Evolutionary conservation across 2,329 filamentous ascomycete genomes (phyloP).

Genomic region (Exophiala oligosperma): DNA sequence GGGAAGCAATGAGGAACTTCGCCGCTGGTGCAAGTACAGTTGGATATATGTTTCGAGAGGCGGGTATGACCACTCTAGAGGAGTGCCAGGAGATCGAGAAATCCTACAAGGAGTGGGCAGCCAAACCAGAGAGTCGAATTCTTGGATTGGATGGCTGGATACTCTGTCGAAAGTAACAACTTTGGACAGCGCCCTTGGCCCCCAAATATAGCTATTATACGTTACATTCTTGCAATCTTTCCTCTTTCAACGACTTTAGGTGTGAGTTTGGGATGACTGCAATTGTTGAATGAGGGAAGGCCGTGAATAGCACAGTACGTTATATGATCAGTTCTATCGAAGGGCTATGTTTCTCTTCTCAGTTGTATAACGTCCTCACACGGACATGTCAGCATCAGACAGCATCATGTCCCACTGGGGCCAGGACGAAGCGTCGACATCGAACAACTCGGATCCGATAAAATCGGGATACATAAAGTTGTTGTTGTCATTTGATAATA

Average conservation of each 20-base stretch:
- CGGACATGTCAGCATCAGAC: slow-evolving; percentile 1
- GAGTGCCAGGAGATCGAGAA: not conserved
- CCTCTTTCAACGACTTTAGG: too few relatives aligned
- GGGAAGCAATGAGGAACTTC: not conserved
- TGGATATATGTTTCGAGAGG: not conserved
- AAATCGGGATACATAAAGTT: not conserved
- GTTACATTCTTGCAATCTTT: too few relatives aligned
- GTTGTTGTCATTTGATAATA: not conserved
- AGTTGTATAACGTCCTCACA: not conserved
- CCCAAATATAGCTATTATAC: too few relatives aligned
- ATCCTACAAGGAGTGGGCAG: not conserved
- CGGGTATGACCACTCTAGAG: not conserved
- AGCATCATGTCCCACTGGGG: slow-evolving; percentile 1
- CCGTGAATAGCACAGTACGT: too few relatives aligned
- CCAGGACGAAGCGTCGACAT: not conserved
- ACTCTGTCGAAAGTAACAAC: not conserved
- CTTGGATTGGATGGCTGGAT: not conserved
- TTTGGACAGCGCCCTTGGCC: too few relatives aligned
- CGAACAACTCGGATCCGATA: not conserved
- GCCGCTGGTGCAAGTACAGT: not conserved
- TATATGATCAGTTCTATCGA: too few relatives aligned
- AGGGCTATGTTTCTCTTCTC: too few relatives aligned
- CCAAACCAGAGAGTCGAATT: not conserved
- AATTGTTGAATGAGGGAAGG: too few relatives aligned
- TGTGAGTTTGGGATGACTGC: too few relatives aligned